Conservation (phyloP, 345 rosid species). For the Aquilaria malaccensis region DNA sequence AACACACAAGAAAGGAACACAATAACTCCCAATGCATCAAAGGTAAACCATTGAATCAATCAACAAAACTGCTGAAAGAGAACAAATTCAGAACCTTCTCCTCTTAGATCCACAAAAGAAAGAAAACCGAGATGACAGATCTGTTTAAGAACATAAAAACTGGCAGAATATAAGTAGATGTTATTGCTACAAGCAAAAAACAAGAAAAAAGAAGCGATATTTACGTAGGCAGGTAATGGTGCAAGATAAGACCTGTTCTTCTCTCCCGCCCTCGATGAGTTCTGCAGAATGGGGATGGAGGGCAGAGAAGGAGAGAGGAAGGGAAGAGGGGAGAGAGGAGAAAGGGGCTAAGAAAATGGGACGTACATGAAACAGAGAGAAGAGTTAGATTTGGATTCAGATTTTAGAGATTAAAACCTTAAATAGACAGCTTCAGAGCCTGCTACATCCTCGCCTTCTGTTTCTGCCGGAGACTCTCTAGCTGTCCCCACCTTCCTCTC, state of each 20-base stretch:
- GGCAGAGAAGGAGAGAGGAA: neutral
- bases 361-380: neutral
- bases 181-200: neutral
- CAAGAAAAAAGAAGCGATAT: neutral
- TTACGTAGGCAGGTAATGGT: neutral
- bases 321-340: neutral
- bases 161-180: neutral
- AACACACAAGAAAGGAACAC: constrained; percentile 25
- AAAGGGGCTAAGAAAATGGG: neutral
- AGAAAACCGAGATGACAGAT: neutral
- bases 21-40: neutral
- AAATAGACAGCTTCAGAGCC: constrained; percentile 4
- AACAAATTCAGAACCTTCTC: neutral
- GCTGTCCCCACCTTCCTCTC: constrained; percentile 2
- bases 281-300: neutral
- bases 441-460: neutral
- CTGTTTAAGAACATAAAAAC: neutral
- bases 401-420: neutral
- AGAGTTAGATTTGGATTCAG: neutral
- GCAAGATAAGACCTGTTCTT: neutral
- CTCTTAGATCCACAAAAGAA: neutral
- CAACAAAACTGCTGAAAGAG: neutral
- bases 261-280: neutral
- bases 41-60: neutral
- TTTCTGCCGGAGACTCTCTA: neutral